phyloP scores from a whole-genome alignment of 2,329 filamentous ascomycete genomes.

The Fonsecaea multimorphosa region DNA sequence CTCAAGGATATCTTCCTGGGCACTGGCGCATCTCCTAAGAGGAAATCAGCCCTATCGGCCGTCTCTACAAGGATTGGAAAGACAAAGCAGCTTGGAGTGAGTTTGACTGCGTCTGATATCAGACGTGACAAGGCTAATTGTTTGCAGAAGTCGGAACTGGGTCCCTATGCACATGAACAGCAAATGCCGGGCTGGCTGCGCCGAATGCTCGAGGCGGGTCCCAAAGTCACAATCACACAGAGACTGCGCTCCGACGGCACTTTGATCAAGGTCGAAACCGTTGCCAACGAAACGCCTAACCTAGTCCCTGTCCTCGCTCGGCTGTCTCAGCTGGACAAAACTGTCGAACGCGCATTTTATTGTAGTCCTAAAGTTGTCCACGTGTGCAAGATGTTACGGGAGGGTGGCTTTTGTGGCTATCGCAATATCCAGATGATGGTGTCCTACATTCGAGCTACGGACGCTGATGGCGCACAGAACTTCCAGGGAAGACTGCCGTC shows the following conservation, averaged over 20 bases:
- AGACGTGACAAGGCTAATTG: constrained; percentile 15
- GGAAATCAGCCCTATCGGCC: constrained; percentile 23
- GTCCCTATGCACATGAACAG: constrained; percentile 73
- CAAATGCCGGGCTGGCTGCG: constrained; percentile 75
- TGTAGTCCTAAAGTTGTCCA: constrained; percentile 79
- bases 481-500: constrained; percentile 71
- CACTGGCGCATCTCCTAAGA: constrained; percentile 29
- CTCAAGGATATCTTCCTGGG: constrained; percentile 39
- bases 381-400: constrained; percentile 78
- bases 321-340: constrained; percentile 68
- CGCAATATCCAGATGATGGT: constrained; percentile 91
- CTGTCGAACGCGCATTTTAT: constrained; percentile 74
- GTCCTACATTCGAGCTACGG: constrained; percentile 73
- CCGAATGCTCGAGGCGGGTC: constrained; percentile 65
- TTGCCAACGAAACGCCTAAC: constrained; percentile 57
- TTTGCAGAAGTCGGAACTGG: constrained; percentile 64
- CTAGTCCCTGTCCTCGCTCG: constrained; percentile 68
- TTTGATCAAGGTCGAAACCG: constrained; percentile 49
- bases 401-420: constrained; percentile 94
- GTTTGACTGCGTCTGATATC: neutral
- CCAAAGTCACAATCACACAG: constrained; percentile 63
- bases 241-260: constrained; percentile 53
- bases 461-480: constrained; percentile 62
- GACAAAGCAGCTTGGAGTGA: constrained; percentile 36
- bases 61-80: constrained; percentile 44